Evolutionary conservation across 768 basidiomycete genomes (phyloP), one percentile per base, ranked within the genome.

Genomic region (Thelephora ganbajun): DNA sequence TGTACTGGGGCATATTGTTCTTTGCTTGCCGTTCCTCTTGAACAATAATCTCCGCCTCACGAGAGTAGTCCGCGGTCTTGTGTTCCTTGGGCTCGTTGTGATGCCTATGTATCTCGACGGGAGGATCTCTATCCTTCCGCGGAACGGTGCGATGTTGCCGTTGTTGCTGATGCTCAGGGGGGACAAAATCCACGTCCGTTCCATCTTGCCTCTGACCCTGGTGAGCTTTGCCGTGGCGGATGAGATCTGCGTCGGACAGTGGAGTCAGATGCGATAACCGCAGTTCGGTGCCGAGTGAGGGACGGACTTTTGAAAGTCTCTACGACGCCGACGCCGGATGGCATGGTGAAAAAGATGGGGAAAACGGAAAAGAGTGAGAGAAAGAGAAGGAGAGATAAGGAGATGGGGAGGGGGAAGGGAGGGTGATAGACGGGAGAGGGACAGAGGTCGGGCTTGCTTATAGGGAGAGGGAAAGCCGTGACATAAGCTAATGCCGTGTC

Each of bases 231-330:
- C 74, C 74, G 61, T 76, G 74, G 33, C 73, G 66, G 43, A 75
- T 70, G 51, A 75, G 68, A 59, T 73, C 73, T 75, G 54, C 30
- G 18, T 50, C 30, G 44, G 53, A 44, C 23, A 18, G 33, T 49
- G 41, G 47, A 49, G 26, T 30, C 26, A 48, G 46, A 45, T 47
- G 4, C 46, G 37, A 35, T 18, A 30, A 33, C 33, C 20, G 16
- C 45, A 45, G 51, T 54, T 23, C 36, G 46, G 45, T 13, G 44
- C 35, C 43, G 33, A 19, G 35, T 33, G 19, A 37, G 11, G 35
- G 26, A 65, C 71, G 35, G 61, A 89, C 88, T 91, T 72, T 90
- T 92, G 69, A 92, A 86, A 18, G 83, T 83, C 64, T 90, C 79
- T 57, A 92, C 82, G 46, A 89, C 83, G 49, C 72, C 72, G 51